Evolutionary conservation across 768 basidiomycete species (phyloP), one percentile per base, ranked within the genome.

Genomic region (Pisolithus tinctorius): DNA sequence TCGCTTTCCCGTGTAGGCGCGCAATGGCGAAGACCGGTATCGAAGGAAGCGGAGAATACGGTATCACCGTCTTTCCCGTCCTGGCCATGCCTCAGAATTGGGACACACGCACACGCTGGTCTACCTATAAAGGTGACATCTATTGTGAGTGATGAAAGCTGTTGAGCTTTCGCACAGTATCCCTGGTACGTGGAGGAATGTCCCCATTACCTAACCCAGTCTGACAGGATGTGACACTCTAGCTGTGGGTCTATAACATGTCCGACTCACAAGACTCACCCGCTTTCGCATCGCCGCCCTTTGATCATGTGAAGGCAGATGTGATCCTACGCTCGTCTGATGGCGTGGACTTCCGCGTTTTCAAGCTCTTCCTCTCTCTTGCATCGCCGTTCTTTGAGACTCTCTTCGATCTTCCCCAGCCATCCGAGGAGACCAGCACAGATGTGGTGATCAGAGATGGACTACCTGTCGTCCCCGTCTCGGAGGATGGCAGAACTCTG

Each of bases 361-460:
- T 70, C 55, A 68, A 61, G n/a, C 51, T 59, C 7, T 62, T 71
- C 38, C 66, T 71, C 30, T 59, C 61, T 9, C 58, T 69, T 13
- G 58, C 69, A 0, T 72, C 71, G 13, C 58, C 65, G 0, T 60
- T 67, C 53, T 74, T 72, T 52, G 54, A 62, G 30, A 51, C 57
- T 20, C 60, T 73, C 48, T 66, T 72, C 44, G 40, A 51, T 13
- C 48, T 66, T 7, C 63, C 66, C 4, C 64, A 71, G 37, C 51
- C 65, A n/a, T 11, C 45, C 9, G 23, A 53, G 39, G 45, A 6
- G 4, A 31, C 26, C 10, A 36, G 13, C 17, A 43, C 34, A 6
- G 52, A 47, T 6, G 54, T 50, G 41, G 59, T 56, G 13, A 29
- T 25, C 7, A 57, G 45, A 31, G 58, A 63, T 20, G 54, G 50